Evolutionary conservation across 2,329 filamentous ascomycete genomes (phyloP).

Genomic region (Nothophoma quercina): DNA sequence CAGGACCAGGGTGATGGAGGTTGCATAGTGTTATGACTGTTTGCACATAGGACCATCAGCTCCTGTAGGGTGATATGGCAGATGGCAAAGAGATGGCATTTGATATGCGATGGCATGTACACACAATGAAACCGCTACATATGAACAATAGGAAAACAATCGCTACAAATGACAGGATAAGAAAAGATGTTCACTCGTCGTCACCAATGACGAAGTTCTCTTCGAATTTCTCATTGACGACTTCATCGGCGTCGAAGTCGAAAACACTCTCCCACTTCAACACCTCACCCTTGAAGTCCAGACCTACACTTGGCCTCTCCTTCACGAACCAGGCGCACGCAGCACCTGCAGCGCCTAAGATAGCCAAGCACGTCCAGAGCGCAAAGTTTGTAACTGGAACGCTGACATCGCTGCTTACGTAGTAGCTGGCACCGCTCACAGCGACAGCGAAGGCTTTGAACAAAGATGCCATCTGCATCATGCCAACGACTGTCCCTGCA

Average conservation of each 20-base stretch:
- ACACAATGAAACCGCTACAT: conserved; percentile 5
- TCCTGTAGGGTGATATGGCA: not conserved
- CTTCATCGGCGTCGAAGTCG: conserved; percentile 49
- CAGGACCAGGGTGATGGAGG: conserved; percentile 1
- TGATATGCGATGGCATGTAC: conserved; percentile 5
- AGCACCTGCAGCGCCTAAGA: conserved; percentile 53
- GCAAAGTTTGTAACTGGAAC: conserved; percentile 55
- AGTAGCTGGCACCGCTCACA: conserved; percentile 55
- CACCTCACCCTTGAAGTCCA: conserved; percentile 53
- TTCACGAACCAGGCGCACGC: conserved; percentile 55
- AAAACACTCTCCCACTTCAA: conserved; percentile 58
- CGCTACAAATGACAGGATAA: conserved; percentile 6
- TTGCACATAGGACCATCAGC: not conserved
- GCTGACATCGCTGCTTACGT: conserved; percentile 54
- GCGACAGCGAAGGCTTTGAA: conserved; percentile 58
- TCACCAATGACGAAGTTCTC: conserved; percentile 10
- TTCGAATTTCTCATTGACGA: conserved; percentile 17
- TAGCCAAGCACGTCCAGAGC: conserved; percentile 54
- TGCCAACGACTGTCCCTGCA: conserved; percentile 57
- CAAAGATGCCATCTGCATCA: conserved; percentile 56
- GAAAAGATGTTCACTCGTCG: conserved; percentile 1
- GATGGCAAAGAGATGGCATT: conserved; percentile 2
- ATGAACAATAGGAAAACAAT: not conserved
- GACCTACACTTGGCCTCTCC: conserved; percentile 54
- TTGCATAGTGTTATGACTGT: not conserved